Evolutionary conservation across 305 asterid species (phyloP).

Genomic region (Fraxinus velutina): DNA sequence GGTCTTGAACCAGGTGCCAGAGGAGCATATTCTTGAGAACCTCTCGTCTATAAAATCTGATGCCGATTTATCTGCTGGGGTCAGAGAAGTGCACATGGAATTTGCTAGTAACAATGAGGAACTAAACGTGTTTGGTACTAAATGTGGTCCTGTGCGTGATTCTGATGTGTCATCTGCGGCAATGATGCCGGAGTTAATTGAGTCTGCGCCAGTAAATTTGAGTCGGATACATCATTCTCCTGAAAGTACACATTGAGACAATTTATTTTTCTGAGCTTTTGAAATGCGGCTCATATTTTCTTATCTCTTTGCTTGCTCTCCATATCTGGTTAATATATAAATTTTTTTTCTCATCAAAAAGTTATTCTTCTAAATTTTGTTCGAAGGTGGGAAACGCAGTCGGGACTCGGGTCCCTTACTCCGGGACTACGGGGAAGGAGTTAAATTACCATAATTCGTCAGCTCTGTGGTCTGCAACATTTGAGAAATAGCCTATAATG

Average conservation of each 20-base stretch:
- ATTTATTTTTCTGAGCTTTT: slow-evolving; percentile 53
- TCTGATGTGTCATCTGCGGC: slow-evolving; percentile 66
- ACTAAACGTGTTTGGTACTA: neutral
- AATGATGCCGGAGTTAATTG: slow-evolving; percentile 55
- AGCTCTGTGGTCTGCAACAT: neutral
- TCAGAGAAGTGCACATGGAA: slow-evolving; percentile 22
- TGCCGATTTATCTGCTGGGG: slow-evolving; percentile 23
- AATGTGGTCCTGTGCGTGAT: slow-evolving; percentile 21
- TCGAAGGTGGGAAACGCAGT: slow-evolving; percentile 15
- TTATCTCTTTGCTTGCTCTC: slow-evolving; percentile 34
- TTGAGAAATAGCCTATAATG: neutral
- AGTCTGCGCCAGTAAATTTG: slow-evolving; percentile 68
- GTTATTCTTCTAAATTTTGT: slow-evolving; percentile 19
- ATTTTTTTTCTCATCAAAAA: slow-evolving; percentile 23
- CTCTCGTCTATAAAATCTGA: slow-evolving; percentile 24
- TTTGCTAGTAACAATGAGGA: slow-evolving; percentile 10
- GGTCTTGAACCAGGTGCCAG: slow-evolving; percentile 20
- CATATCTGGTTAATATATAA: slow-evolving; percentile 42
- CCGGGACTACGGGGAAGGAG: neutral
- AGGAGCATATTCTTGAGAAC: slow-evolving; percentile 20
- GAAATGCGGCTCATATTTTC: slow-evolving; percentile 38
- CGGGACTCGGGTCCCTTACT: neutral
- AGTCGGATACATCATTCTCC: slow-evolving; percentile 99
- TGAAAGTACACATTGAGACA: slow-evolving; percentile 97
- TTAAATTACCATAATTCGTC: neutral